Conservation (phyloP, 805 yeast genomes). For the Hanseniaspora mollemarum region DNA sequence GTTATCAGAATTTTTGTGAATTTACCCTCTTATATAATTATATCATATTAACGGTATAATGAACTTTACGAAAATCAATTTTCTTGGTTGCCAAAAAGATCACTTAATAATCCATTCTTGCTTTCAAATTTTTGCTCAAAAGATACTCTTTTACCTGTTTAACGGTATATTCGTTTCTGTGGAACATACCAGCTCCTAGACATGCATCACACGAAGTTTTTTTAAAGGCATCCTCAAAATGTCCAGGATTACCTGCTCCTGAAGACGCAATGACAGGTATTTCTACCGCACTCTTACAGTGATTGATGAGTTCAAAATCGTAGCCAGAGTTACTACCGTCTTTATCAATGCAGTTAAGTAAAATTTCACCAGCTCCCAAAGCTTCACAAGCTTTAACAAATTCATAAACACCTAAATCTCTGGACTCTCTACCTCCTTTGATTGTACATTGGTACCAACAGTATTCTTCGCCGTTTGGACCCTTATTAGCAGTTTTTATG, state of each 20-base stretch:
- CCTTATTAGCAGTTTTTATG: constrained; percentile 55
- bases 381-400: constrained; percentile 79
- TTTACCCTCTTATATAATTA: background rate
- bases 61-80: background rate
- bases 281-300: constrained; percentile 60
- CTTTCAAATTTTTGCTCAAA: constrained; percentile 49
- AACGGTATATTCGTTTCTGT: constrained; percentile 85
- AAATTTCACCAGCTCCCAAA: constrained; percentile 91
- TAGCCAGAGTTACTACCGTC: constrained; percentile 95
- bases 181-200: constrained; percentile 97
- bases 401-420: constrained; percentile 85
- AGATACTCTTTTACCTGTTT: constrained; percentile 66
- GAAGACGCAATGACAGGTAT: constrained; percentile 96
- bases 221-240: constrained; percentile 77
- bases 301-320: constrained; percentile 73
- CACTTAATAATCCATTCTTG: constrained; percentile 48
- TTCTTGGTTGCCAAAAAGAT: no score
- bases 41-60: background rate
- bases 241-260: constrained; percentile 92
- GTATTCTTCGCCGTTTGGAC: constrained; percentile 80
- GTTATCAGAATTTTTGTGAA: background rate
- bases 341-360: constrained; percentile 88
- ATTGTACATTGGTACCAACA: constrained; percentile 94
- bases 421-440: constrained; percentile 88
- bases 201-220: constrained; percentile 89